Conservation (phyloP, 805 yeast genomes). For the Torulaspora franciscae region DNA sequence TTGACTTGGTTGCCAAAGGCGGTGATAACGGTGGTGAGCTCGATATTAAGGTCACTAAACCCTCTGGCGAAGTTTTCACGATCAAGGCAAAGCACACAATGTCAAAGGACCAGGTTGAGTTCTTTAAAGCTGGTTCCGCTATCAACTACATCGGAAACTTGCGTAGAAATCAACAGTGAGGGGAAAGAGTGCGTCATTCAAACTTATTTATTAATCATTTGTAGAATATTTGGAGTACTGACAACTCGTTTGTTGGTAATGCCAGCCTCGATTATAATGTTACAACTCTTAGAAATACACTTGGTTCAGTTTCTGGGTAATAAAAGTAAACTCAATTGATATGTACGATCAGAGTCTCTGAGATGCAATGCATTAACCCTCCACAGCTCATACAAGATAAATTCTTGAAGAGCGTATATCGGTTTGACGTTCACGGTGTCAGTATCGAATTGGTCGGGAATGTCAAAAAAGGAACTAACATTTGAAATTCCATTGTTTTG, state of each 20-base stretch:
- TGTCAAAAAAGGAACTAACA: constrained; percentile 27
- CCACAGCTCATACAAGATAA: constrained; percentile 65
- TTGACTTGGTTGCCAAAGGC: constrained; percentile 68
- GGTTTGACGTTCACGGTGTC: constrained; percentile 34
- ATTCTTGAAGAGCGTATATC: constrained; percentile 41
- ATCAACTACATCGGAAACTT: constrained; percentile 80
- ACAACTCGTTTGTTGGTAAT: not conserved
- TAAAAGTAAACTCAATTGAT: constrained; percentile 62
- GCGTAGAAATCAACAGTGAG: constrained; percentile 31
- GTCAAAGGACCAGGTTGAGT: constrained; percentile 93
- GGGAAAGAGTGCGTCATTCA: not conserved
- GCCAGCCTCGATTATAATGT: not conserved
- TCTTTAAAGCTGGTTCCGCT: constrained; percentile 96
- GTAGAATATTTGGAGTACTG: not conserved
- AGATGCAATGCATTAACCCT: constrained; percentile 57
- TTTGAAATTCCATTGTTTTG: constrained; percentile 18
- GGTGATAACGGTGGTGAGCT: constrained; percentile 87
- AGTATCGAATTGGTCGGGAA: constrained; percentile 24
- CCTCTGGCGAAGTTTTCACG: constrained; percentile 61
- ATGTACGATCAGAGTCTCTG: constrained; percentile 61
- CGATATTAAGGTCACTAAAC: constrained; percentile 67
- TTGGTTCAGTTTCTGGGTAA: constrained; percentile 16
- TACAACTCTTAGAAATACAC: constrained; percentile 1
- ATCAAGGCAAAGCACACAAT: constrained; percentile 87
- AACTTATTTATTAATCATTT: constrained; percentile 7